A percentile compares a stretch with the other conserved stretches of the same genome.
These are phyloP conservation scores for Xylariales sp. DNA, from an alignment of 2,329 filamentous ascomycete species.

Conservation along the genomic window DNA sequence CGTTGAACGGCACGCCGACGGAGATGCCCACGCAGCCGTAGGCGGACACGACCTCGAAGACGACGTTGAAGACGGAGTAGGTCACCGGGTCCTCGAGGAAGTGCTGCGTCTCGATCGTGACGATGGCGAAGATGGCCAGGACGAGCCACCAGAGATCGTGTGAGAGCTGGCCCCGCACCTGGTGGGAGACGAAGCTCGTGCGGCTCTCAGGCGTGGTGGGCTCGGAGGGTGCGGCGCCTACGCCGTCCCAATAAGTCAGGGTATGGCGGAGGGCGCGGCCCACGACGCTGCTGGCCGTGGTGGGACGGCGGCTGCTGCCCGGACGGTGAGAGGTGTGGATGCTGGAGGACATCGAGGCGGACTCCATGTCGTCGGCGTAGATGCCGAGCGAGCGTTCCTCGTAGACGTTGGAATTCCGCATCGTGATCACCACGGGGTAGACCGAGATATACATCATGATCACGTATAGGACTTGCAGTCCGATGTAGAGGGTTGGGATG, in stretches of 20 bases:
- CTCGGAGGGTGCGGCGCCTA: conserved; percentile 29
- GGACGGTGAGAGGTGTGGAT: not conserved
- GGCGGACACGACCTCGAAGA: conserved; percentile 52
- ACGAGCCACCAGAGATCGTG: conserved; percentile 66
- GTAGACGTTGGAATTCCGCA: conserved; percentile 67
- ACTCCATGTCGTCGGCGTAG: conserved; percentile 33
- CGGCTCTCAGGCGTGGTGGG: conserved; percentile 27
- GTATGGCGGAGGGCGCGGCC: conserved; percentile 31
- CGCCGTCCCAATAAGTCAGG: conserved; percentile 37
- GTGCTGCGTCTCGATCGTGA: conserved; percentile 53
- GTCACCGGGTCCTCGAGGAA: conserved; percentile 45
- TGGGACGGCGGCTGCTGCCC: conserved; percentile 7
- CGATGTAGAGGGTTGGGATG: conserved; percentile 46
- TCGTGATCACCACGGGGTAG: conserved; percentile 58
- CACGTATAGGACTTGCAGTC: conserved; percentile 55
- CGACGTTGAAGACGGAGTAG: conserved; percentile 56
- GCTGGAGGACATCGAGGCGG: conserved; percentile 13
- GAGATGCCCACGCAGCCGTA: conserved; percentile 61
- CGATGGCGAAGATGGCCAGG: conserved; percentile 55
- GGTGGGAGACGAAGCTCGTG: conserved; percentile 47
- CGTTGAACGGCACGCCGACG: conserved; percentile 47
- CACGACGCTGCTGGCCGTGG: no score
- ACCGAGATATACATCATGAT: conserved; percentile 65
- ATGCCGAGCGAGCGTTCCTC: conserved; percentile 64
- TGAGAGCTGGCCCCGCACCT: conserved; percentile 59